phyloP scores from a whole-genome alignment of 192 early-diverging fungal genomes.

The Coemansia asiatica region DNA sequence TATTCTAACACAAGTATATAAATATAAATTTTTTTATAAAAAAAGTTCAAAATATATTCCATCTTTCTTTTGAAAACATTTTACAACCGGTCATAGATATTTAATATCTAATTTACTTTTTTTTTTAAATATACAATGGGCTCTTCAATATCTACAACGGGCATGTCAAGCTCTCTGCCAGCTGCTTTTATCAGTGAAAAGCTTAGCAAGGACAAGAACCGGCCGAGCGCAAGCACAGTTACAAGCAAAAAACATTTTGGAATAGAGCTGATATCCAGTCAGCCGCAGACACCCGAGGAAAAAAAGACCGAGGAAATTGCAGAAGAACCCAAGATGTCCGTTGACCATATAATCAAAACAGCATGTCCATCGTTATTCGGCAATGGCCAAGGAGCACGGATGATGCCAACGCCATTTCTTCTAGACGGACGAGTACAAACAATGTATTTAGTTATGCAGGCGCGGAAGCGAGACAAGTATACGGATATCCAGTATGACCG shows the following conservation, averaged over 20 bases:
- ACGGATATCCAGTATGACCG: constrained; percentile 15
- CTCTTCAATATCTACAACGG: not conserved
- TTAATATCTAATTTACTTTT: no score
- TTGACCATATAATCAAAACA: constrained; percentile 1
- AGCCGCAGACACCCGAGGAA: not conserved
- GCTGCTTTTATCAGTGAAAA: not conserved
- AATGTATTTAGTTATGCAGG: constrained; percentile 1
- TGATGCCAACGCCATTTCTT: constrained; percentile 21
- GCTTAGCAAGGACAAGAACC: not conserved
- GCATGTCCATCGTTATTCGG: not conserved
- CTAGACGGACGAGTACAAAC: constrained; percentile 12
- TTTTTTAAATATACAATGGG: not conserved
- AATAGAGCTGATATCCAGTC: not conserved
- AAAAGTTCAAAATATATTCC: no score
- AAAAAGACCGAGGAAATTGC: not conserved
- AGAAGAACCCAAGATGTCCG: not conserved
- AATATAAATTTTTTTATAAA: no score
- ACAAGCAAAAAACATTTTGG: not conserved
- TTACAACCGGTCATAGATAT: not conserved
- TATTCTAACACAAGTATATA: no score
- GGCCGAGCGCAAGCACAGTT: not conserved
- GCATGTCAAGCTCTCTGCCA: not conserved
- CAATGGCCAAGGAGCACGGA: not conserved
- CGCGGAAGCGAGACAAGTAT: constrained; percentile 7
- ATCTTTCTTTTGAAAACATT: not conserved